Conservation (phyloP, 108 stramenopile genomes). For the Stephanodiscus triporus region DNA sequence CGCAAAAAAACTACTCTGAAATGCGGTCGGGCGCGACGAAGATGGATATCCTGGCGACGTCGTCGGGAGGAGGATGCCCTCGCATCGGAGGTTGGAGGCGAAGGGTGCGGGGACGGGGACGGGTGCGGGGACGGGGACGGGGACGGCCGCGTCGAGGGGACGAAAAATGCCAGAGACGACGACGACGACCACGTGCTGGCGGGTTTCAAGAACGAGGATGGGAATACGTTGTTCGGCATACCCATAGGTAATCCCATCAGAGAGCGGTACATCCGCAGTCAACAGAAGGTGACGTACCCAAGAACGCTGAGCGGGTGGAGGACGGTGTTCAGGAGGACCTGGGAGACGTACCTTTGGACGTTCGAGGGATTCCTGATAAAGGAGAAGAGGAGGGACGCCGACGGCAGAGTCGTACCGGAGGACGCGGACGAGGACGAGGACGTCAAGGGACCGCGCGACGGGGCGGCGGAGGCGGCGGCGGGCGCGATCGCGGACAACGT, state of each 20-base stretch:
- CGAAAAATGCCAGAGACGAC: conserved; percentile 3
- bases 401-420: conserved; percentile 38
- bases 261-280: conserved; percentile 19
- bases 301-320: conserved; percentile 41
- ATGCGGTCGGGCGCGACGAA: conserved; percentile 27
- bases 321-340: conserved; percentile 13
- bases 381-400: conserved; percentile 36
- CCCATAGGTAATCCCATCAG: conserved; percentile 35
- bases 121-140: no score
- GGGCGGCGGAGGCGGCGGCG: conserved; percentile 34
- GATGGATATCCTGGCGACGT: conserved; percentile 5
- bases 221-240: conserved; percentile 13
- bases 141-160: no score
- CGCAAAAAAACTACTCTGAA: not conserved
- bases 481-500: conserved; percentile 55
- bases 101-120: no score
- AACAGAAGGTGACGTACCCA: conserved; percentile 27
- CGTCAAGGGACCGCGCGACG: conserved; percentile 13
- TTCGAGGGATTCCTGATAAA: conserved; percentile 40
- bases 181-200: not conserved
- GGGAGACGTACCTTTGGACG: conserved; percentile 35
- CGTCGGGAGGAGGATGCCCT: conserved; percentile 2
- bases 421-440: conserved; percentile 10
- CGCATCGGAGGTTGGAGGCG: no score
- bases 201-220: not conserved